Conservation (phyloP, 2,329 filamentous ascomycete genomes). For the Camptophora hylomeconis region DNA sequence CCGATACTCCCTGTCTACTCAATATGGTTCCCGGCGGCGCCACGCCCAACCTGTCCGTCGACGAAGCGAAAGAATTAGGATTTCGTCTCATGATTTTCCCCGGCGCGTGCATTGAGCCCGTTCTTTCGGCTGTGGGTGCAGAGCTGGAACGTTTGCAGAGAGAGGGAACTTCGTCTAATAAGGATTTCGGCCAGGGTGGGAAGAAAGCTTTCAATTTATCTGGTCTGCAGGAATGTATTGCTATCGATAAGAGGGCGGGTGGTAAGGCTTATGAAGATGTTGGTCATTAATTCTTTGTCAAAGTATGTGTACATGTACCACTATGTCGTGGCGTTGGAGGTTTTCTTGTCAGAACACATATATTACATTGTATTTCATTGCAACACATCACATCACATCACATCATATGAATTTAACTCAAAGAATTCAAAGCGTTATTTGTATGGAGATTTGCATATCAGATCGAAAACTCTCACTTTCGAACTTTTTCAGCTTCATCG, state of each 20-base stretch:
- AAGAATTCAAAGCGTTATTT: too few species aligned
- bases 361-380: too few species aligned
- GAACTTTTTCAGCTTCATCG: too few species aligned
- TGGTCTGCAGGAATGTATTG: constrained; percentile 28
- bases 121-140: constrained; percentile 24
- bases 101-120: constrained; percentile 26
- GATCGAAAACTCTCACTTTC: too few species aligned
- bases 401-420: too few species aligned
- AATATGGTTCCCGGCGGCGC: constrained; percentile 34
- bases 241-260: constrained; percentile 28
- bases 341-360: too few species aligned
- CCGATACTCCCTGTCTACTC: constrained; percentile 27
- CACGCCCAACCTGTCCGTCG: constrained; percentile 26
- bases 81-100: constrained; percentile 32
- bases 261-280: constrained; percentile 17
- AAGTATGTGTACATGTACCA: too few species aligned
- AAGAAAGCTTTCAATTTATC: constrained; percentile 32
- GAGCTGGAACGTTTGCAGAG: constrained; percentile 25
- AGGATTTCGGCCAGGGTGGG: constrained; percentile 21
- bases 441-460: too few species aligned
- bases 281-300: constrained; percentile 3
- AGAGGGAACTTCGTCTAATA: constrained; percentile 20
- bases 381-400: too few species aligned
- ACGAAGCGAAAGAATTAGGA: constrained; percentile 27
- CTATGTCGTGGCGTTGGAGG: too few species aligned